Evolutionary conservation across 768 basidiomycete species (phyloP).

Genomic region (Trametes elegans): DNA sequence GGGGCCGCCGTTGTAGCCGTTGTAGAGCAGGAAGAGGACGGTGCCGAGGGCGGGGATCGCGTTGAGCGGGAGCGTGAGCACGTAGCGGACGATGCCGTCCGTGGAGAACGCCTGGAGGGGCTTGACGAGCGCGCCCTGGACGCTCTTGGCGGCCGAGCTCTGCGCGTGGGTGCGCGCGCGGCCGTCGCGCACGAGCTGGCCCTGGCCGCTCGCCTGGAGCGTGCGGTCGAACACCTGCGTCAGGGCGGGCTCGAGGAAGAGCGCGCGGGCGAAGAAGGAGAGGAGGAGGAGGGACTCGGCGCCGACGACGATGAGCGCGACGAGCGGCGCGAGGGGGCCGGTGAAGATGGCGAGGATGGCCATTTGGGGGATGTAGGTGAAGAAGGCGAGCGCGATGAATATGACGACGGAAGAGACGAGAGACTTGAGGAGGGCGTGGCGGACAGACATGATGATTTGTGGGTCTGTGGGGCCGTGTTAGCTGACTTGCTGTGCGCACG

Average conservation of each 20-base stretch:
- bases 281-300: slow-evolving; percentile 42
- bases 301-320: slow-evolving; percentile 38
- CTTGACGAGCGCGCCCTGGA: slow-evolving; percentile 47
- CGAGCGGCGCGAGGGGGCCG: slow-evolving; percentile 61
- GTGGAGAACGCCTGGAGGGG: slow-evolving; percentile 44
- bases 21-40: slow-evolving; percentile 55
- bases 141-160: slow-evolving; percentile 39
- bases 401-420: slow-evolving; percentile 38
- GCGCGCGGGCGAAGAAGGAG: slow-evolving; percentile 43
- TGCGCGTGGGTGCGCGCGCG: slow-evolving; percentile 32
- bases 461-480: slow-evolving; percentile 20
- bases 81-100: slow-evolving; percentile 51
- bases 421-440: slow-evolving; percentile 39
- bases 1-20: slow-evolving; percentile 47
- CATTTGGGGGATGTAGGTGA: slow-evolving; percentile 66
- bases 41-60: slow-evolving; percentile 66
- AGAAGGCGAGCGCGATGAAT: slow-evolving; percentile 47
- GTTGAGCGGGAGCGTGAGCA: slow-evolving; percentile 66
- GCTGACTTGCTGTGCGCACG: too few species aligned
- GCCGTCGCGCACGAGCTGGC: slow-evolving; percentile 34
- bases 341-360: slow-evolving; percentile 60
- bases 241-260: slow-evolving; percentile 43
- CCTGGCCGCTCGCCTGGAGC: slow-evolving; percentile 41
- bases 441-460: slow-evolving; percentile 25
- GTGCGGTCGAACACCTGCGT: slow-evolving; percentile 48